phyloP scores from a whole-genome alignment of 805 yeast genomes.

The Ogataea dorogensis region DNA sequence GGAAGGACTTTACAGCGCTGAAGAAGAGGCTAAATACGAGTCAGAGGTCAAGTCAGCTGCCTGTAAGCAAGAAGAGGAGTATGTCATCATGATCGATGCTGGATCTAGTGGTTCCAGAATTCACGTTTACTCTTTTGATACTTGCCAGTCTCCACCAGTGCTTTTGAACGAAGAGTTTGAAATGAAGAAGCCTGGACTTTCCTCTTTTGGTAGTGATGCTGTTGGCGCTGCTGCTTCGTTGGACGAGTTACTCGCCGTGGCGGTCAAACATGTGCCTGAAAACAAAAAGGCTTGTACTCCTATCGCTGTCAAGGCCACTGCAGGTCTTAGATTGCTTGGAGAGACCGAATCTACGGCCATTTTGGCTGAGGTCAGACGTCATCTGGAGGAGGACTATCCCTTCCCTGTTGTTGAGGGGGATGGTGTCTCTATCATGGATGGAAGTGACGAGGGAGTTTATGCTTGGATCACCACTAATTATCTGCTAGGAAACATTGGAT shows the following conservation, averaged over 20 bases:
- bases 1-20: constrained; percentile 10
- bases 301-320: constrained; percentile 95
- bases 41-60: constrained; percentile 21
- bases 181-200: constrained; percentile 90
- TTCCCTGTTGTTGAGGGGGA: constrained; percentile 86
- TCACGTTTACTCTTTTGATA: constrained; percentile 89
- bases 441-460: constrained; percentile 95
- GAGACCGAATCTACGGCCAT: constrained; percentile 68
- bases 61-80: constrained; percentile 51
- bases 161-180: constrained; percentile 78
- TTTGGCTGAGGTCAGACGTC: constrained; percentile 69
- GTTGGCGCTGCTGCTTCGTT: constrained; percentile 86
- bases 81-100: constrained; percentile 93
- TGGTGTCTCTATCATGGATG: constrained; percentile 92
- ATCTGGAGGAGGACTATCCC: constrained; percentile 79
- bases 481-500: constrained; percentile 89
- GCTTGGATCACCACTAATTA: constrained; percentile 98
- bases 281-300: constrained; percentile 80
- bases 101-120: constrained; percentile 97
- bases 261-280: constrained; percentile 75
- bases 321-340: constrained; percentile 89
- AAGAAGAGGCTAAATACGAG: constrained; percentile 16
- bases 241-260: constrained; percentile 75
- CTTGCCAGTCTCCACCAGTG: constrained; percentile 80
- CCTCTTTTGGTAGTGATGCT: constrained; percentile 77